Percentiles rank a stretch among this genome's conserved stretches.
Evolutionary conservation across 2,329 filamentous ascomycete species (phyloP).

Genomic region (Didymella segeticola): DNA sequence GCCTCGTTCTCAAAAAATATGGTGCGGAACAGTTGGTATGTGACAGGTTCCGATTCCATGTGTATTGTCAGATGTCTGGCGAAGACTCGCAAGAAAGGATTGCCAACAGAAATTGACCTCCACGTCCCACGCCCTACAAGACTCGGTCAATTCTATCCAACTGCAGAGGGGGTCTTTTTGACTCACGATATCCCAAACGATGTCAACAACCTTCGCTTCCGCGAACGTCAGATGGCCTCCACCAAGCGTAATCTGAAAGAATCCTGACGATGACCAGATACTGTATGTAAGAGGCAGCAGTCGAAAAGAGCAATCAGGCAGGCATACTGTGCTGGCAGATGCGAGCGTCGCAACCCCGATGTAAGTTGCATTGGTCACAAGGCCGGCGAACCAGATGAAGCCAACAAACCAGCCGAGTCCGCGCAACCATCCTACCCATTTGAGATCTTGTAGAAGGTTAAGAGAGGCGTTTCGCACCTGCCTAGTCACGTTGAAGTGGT

Average conservation of each 20-base stretch:
- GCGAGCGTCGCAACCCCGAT: not conserved
- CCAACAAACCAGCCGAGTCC: not conserved
- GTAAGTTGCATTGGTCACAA: not conserved
- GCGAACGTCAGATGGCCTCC: slow-evolving; percentile 19
- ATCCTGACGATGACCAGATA: slow-evolving; percentile 18
- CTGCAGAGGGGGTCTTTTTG: not conserved
- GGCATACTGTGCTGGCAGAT: not conserved
- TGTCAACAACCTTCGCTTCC: slow-evolving; percentile 25
- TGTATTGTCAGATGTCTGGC: slow-evolving; percentile 18
- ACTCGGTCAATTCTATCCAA: not conserved
- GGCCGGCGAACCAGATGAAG: not conserved
- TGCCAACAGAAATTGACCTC: slow-evolving; percentile 23
- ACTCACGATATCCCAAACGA: slow-evolving; percentile 28
- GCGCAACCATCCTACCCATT: not conserved
- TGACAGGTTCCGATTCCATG: slow-evolving; percentile 23
- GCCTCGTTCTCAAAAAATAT: slow-evolving; percentile 20
- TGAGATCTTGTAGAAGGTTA: not conserved
- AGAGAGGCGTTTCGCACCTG: too few species aligned
- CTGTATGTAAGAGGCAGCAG: slow-evolving; percentile 10
- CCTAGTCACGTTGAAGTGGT: too few species aligned
- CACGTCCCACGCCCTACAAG: slow-evolving; percentile 22
- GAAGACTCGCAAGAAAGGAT: slow-evolving; percentile 19
- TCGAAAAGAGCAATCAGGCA: slow-evolving; percentile 11
- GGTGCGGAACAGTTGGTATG: slow-evolving; percentile 14
- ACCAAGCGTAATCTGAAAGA: slow-evolving; percentile 27